Percentiles rank a stretch among this genome's conserved stretches.
Evolutionary conservation across 2,329 filamentous ascomycete genomes (phyloP).

Genomic region (Stagonosporopsis cucurbitacearum): DNA sequence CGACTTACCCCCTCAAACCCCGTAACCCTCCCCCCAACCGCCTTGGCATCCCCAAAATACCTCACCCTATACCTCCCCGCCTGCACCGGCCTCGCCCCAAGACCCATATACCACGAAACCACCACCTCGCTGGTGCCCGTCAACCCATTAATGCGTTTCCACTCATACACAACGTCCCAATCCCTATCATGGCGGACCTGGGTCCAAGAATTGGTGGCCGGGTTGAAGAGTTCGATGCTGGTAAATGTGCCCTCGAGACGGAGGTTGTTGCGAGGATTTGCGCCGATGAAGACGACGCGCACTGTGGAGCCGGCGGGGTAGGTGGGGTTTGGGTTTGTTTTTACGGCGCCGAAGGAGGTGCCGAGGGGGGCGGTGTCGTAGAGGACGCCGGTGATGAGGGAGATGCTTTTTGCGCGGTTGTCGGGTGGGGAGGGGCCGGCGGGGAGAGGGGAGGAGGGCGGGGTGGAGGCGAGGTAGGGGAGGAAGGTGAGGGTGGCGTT

Average conservation of each 20-base stretch:
- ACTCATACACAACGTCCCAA: slow-evolving; percentile 83
- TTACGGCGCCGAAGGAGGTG: slow-evolving; percentile 73
- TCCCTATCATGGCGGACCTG: slow-evolving; percentile 75
- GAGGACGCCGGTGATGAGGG: slow-evolving; percentile 81
- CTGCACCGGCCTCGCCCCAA: slow-evolving; percentile 41
- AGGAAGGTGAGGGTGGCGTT: slow-evolving; percentile 80
- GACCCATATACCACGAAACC: slow-evolving; percentile 77
- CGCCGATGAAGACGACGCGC: slow-evolving; percentile 76
- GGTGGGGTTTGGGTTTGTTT: slow-evolving; percentile 59
- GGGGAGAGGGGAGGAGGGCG: slow-evolving; percentile 36
- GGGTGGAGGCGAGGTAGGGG: slow-evolving; percentile 63
- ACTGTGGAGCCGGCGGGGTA: slow-evolving; percentile 69
- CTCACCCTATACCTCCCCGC: slow-evolving; percentile 75
- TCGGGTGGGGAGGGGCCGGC: slow-evolving; percentile 74
- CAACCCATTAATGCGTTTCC: slow-evolving; percentile 73
- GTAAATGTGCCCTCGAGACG: slow-evolving; percentile 78
- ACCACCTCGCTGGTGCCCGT: slow-evolving; percentile 79
- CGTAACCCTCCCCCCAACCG: slow-evolving; percentile 65
- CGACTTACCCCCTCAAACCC: slow-evolving; percentile 58
- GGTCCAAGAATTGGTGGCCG: slow-evolving; percentile 62
- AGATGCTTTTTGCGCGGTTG: slow-evolving; percentile 76
- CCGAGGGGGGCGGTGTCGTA: slow-evolving; percentile 72
- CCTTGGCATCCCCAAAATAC: slow-evolving; percentile 87
- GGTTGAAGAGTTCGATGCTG: slow-evolving; percentile 69
- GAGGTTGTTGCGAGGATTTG: slow-evolving; percentile 89